phyloP scores from a whole-genome alignment of 2,329 filamentous ascomycete species.

The Phialocephala sp. region DNA sequence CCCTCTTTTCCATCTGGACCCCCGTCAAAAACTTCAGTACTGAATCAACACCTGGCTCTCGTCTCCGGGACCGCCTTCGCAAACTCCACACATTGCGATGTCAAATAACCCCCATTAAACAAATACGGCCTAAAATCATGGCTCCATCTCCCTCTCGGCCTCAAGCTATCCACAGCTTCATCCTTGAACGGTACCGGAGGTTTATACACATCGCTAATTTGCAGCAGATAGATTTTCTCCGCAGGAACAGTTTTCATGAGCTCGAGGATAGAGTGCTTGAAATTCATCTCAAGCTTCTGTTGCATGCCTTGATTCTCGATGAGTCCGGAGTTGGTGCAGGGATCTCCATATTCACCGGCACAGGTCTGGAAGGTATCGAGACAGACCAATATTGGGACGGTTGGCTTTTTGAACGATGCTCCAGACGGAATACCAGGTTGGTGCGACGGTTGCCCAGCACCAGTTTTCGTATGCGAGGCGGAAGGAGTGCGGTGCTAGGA shows the following conservation, averaged over 20 bases:
- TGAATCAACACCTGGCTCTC: constrained; percentile 68
- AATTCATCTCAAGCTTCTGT: constrained; percentile 55
- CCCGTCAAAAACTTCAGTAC: constrained; percentile 72
- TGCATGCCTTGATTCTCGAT: constrained; percentile 52
- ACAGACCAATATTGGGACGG: constrained; percentile 71
- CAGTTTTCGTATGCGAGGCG: constrained; percentile 80
- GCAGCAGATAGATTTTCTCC: constrained; percentile 76
- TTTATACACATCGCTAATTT: constrained; percentile 77
- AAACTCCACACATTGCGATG: constrained; percentile 59
- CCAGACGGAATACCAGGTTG: constrained; percentile 73
- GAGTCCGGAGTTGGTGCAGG: constrained; percentile 65
- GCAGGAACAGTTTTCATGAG: constrained; percentile 62
- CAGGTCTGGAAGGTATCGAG: constrained; percentile 80
- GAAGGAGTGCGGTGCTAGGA: constrained; percentile 61
- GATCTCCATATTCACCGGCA: constrained; percentile 75
- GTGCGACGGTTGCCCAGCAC: constrained; percentile 78
- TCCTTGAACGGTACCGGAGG: constrained; percentile 60
- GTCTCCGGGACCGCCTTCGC: constrained; percentile 69
- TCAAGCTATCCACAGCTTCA: constrained; percentile 52
- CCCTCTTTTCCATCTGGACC: constrained; percentile 59
- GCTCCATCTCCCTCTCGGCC: constrained; percentile 72
- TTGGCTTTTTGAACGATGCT: constrained; percentile 67
- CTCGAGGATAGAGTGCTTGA: constrained; percentile 59
- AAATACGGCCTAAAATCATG: constrained; percentile 73
- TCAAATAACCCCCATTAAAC: constrained; percentile 73